A percentile compares a stretch with the other conserved stretches of the same genome.
Conservation (phyloP, 2,329 filamentous ascomycete genomes). For the Colletotrichum cordylinicola region DNA sequence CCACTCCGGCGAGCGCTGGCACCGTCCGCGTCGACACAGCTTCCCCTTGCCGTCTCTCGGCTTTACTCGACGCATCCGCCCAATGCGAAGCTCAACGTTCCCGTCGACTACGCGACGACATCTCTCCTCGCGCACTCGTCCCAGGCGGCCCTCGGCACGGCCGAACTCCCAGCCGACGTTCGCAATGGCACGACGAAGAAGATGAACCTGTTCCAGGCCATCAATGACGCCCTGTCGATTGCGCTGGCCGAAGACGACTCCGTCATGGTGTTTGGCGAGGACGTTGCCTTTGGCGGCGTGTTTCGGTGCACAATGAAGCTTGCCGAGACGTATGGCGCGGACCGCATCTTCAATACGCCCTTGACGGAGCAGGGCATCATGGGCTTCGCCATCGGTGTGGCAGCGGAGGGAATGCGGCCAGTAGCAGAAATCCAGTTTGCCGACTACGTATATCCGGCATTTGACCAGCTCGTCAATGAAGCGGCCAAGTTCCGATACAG, state of each 20-base stretch:
- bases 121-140: constrained; percentile 82
- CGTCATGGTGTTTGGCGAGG: constrained; percentile 92
- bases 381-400: constrained; percentile 89
- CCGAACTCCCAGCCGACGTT: constrained; percentile 72
- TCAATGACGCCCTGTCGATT: constrained; percentile 87
- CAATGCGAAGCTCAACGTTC: constrained; percentile 77
- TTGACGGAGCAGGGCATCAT: constrained; percentile 93
- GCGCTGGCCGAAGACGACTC: constrained; percentile 84
- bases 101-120: constrained; percentile 85
- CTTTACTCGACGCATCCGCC: constrained; percentile 64
- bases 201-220: constrained; percentile 91
- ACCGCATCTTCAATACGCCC: constrained; percentile 96
- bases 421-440: constrained; percentile 96
- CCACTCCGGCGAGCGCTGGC: constrained; percentile 17
- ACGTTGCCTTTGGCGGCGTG: constrained; percentile 95
- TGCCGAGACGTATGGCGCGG: constrained; percentile 83
- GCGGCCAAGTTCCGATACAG: constrained; percentile 88
- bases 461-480: constrained; percentile 94
- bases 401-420: constrained; percentile 89
- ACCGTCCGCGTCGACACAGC: constrained; percentile 4
- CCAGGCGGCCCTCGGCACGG: constrained; percentile 71
- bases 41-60: constrained; percentile 19
- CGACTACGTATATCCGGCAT: constrained; percentile 91
- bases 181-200: constrained; percentile 77
- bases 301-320: constrained; percentile 95